Percentiles rank a stretch among this genome's conserved stretches.
Evolutionary conservation across 306 rosid species (phyloP).

Genomic region (Quercus alba): DNA sequence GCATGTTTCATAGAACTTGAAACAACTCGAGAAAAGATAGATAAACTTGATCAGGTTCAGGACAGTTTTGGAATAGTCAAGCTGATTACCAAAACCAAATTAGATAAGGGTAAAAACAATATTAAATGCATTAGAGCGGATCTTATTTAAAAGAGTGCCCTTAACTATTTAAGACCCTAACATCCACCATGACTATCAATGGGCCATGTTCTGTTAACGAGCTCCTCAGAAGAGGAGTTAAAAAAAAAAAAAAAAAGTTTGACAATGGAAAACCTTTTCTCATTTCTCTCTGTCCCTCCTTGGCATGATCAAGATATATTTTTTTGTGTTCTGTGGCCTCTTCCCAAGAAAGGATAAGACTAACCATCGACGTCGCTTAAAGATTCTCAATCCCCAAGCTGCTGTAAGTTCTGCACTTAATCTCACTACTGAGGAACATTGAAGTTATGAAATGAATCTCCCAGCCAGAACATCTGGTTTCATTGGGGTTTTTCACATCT

Average conservation of each 20-base stretch:
- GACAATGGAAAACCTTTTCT: background rate
- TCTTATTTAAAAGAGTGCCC: background rate
- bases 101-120: no score
- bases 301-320: background rate
- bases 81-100: no score
- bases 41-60: background rate
- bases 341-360: background rate
- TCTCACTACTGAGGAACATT: background rate
- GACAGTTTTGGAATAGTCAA: background rate
- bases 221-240: background rate
- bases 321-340: background rate
- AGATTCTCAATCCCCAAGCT: background rate
- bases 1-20: background rate
- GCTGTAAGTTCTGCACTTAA: no score
- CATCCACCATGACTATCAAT: background rate
- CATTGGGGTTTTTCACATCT: background rate
- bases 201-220: background rate
- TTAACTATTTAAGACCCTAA: background rate
- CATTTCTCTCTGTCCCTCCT: background rate
- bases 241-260: no score
- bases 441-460: background rate
- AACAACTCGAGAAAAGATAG: background rate
- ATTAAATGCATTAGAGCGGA: background rate
- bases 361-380: background rate
- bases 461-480: background rate